These are phyloP conservation scores for Corynascus novoguineensis DNA, from an alignment of 495 filamentous ascomycete species.

Conservation along the genomic window DNA sequence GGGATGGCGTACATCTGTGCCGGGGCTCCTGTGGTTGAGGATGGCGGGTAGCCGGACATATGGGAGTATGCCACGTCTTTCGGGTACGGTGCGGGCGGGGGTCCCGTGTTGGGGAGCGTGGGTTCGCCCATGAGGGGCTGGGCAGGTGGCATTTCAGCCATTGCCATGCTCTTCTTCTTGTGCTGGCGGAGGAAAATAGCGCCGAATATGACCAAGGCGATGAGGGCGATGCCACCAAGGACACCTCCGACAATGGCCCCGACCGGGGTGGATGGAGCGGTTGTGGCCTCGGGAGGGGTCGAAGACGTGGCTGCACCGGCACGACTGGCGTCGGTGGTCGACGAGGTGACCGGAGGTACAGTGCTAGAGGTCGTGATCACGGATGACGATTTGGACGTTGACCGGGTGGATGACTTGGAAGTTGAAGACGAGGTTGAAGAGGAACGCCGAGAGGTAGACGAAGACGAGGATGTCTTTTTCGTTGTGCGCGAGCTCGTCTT, in stretches of 20 bases:
- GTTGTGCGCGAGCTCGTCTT: background rate
- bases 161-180: constrained; percentile 21
- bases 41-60: background rate
- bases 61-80: background rate
- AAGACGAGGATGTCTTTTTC: background rate
- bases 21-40: background rate
- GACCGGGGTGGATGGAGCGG: constrained; percentile 26
- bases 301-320: constrained; percentile 2
- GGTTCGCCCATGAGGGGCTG: constrained; percentile 1
- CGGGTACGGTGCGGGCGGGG: background rate
- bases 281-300: background rate
- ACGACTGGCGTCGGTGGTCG: background rate
- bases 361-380: background rate
- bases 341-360: background rate
- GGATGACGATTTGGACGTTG: constrained; percentile 8
- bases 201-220: constrained; percentile 38
- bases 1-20: constrained; percentile 3
- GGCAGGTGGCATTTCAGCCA: constrained; percentile 1
- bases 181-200: constrained; percentile 36
- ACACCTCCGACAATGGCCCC: constrained; percentile 47
- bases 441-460: no score
- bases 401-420: constrained; percentile 6
- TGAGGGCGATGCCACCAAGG: constrained; percentile 42
- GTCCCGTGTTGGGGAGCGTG: background rate
- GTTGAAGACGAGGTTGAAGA: no score